Evolutionary conservation across 768 basidiomycete genomes (phyloP), one percentile per base, ranked within the genome.

Genomic region (Boletus rubroflammeus): DNA sequence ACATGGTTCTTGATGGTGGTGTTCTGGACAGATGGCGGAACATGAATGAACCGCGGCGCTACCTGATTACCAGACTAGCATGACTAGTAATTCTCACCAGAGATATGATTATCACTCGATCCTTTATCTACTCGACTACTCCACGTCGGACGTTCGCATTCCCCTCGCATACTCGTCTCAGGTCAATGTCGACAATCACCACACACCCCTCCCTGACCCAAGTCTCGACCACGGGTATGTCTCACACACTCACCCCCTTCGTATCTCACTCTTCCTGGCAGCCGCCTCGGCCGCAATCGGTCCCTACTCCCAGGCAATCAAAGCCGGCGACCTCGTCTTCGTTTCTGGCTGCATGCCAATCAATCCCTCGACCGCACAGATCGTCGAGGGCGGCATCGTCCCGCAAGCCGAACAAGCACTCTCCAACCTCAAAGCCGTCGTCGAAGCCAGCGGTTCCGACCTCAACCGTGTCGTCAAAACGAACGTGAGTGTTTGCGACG

Each of bases 271-370:
- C 10, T 4, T 13, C 1, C 28, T n/a, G n/a, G n/a, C 66, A 91
- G 90, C 78, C 64, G 90, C 90, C 5, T 83, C 90, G 1, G 78
- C 82, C 17, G 90, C 90, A 0, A 82, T 93, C 55, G 91, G 91
- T 0, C 93, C 93, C 31, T 96, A 96, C 74, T 85, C 83, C 2
- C 90, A 96, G 75, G 95, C 85, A 5, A 82, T 95, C 73, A 89
- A 88, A 66, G 79, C 81, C 48, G 89, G 89, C 47, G 83, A 90
- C 62, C 80, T 93, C 54, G 81, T 98, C 60, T 99, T 96, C 74
- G 78, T 85, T 42, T 95, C 93, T 2, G 96, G 96, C 44, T 89
- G 86, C 67, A 88, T 98, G 64, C 88, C 92, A 2, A 76, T 97
- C 52, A 82, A 89, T 65, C 89, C 93, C 11, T 65, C 73, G 29